Evolutionary conservation across 148 eudicot genomes (phyloP).

Genomic region (Vaccinium macrocarpon): DNA sequence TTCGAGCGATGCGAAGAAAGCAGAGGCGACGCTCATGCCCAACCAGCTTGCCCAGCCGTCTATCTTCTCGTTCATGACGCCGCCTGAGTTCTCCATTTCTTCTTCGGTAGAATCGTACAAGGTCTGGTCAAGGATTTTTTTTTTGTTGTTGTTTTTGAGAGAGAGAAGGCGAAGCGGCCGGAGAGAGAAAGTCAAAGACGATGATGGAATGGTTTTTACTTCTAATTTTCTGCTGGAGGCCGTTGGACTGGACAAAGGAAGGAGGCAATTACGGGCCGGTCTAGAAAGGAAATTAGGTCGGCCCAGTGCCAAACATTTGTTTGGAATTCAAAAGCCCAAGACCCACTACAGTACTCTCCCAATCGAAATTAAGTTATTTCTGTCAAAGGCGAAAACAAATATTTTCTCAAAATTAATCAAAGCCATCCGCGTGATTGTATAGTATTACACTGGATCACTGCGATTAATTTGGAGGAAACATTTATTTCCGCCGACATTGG

Average conservation of each 20-base stretch:
- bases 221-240: background rate
- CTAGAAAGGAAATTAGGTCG: background rate
- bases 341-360: background rate
- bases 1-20: constrained; percentile 79
- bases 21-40: constrained; percentile 65
- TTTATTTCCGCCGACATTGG: too few species aligned
- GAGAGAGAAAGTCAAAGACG: background rate
- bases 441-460: too few species aligned
- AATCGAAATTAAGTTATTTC: background rate
- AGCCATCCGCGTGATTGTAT: too few species aligned
- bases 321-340: background rate
- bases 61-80: constrained; percentile 39
- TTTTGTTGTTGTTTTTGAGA: background rate
- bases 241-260: background rate
- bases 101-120: constrained; percentile 8
- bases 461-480: too few species aligned
- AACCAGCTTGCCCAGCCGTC: constrained; percentile 61
- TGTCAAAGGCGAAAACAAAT: too few species aligned
- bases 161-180: background rate
- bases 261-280: background rate
- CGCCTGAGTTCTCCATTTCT: constrained; percentile 40
- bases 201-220: background rate
- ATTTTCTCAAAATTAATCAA: too few species aligned
- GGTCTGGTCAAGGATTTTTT: background rate
- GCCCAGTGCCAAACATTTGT: too few species aligned